Base-by-base conservation (phyloP, 108 stramenopile genomes). In the Skeletonema costatum region DNA sequence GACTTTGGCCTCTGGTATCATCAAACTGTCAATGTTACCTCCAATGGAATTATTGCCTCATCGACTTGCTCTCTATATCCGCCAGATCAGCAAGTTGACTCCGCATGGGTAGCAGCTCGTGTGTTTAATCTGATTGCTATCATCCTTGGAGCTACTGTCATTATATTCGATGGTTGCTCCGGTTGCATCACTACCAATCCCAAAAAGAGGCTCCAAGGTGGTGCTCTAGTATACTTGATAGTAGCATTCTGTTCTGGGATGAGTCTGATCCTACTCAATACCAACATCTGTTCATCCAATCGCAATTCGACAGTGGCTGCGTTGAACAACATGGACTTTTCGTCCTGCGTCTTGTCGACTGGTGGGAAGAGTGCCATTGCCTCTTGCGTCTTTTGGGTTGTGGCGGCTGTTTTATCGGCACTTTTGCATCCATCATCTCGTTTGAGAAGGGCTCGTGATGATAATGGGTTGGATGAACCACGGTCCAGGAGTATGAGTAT, bases 311-410 rank as follows among this genome's bases (percentile, higher is more conserved):
- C 50, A 51, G n/a, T 51, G 50, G 6, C 2, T 0, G 50, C 4
- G 19, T 51, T 51, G 50, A n/a, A 10, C 7, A 12, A 51, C 17
- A 6, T 51, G 19, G 19, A n/a, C n/a, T 51, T 51, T 51, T 5
- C 17, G n/a, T 51, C 50, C n/a, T 71, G 70, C n/a, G 58, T 51
- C 16, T 17, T 60, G 10, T 39, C 38, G 13, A 71, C 56, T 6
- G 70, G 70, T 4, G 70, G 33, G 12, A 71, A 71, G 53, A 36
- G 70, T 60, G 42, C 58, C 4, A 71, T 71, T 39, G 70, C 70
- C 2, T 51, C 70, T 16, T 58, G 53, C 30, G 70, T 60, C 1
- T 31, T 71, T 58, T 71, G 70, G 70, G n/a, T 63, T 16, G 25
- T 7, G 32, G 62, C 62, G 32, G 62, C 62, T 36, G 62, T n/a